These are phyloP conservation scores for Picochlorum sp. DNA, from an alignment of 139 green algal genomes.

Conservation along the genomic window DNA sequence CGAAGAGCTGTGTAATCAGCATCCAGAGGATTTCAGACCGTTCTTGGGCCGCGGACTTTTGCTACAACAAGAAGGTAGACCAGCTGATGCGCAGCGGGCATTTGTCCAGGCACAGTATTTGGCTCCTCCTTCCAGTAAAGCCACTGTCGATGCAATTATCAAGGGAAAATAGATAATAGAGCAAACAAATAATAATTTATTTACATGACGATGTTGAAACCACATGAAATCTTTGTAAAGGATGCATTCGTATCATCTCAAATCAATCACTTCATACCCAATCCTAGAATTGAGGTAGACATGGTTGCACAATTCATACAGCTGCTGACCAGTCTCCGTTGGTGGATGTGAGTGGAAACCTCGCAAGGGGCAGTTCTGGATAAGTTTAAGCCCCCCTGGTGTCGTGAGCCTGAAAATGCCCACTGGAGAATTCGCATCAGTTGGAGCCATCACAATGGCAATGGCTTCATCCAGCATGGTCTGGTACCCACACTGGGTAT, in stretches of 20 bases:
- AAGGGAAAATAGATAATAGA: neutral
- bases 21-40: conserved; percentile 33
- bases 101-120: conserved; percentile 38
- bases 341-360: conserved; percentile 85
- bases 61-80: conserved; percentile 24
- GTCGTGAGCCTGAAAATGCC: conserved; percentile 89
- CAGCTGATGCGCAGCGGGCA: conserved; percentile 29
- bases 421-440: conserved; percentile 45
- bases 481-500: conserved; percentile 89
- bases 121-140: conserved; percentile 13
- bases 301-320: conserved; percentile 90
- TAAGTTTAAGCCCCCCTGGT: conserved; percentile 73
- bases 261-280: conserved; percentile 75
- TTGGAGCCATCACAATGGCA: conserved; percentile 92
- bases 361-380: conserved; percentile 72
- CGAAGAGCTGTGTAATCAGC: conserved; percentile 23
- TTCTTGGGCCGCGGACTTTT: conserved; percentile 37
- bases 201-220: conserved; percentile 2
- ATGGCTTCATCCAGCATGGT: conserved; percentile 89
- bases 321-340: conserved; percentile 60
- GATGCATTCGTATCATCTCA: conserved; percentile 37
- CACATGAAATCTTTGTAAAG: conserved; percentile 1
- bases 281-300: conserved; percentile 79
- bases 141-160: conserved; percentile 15
- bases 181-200: neutral